These are phyloP conservation scores for Penicillium soppii DNA, from an alignment of 495 filamentous ascomycete genomes.

Conservation along the genomic window DNA sequence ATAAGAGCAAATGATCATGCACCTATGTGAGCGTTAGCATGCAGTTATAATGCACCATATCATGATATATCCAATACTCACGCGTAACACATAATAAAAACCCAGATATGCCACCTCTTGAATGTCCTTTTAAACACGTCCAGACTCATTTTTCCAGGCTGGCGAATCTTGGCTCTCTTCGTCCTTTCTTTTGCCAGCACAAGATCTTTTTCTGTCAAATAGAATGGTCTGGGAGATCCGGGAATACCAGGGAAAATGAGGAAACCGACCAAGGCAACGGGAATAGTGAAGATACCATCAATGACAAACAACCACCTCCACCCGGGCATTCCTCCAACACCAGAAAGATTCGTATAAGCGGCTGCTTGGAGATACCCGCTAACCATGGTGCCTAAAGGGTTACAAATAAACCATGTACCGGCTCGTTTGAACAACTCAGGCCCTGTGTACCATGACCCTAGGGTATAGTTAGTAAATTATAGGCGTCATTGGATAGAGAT, in stretches of 20 bases:
- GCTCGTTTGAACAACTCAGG: slow-evolving; percentile 41
- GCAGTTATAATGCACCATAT: not conserved
- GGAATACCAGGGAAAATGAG: slow-evolving; percentile 50
- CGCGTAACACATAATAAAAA: slow-evolving; percentile 46
- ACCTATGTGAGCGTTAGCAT: slow-evolving; percentile 13
- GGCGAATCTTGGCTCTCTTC: slow-evolving; percentile 23
- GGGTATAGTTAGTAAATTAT: not conserved
- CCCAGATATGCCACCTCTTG: slow-evolving; percentile 48
- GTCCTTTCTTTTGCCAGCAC: slow-evolving; percentile 36
- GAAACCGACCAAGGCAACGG: slow-evolving; percentile 45
- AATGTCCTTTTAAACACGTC: slow-evolving; percentile 44
- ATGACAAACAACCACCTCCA: slow-evolving; percentile 53
- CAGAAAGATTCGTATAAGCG: slow-evolving; percentile 46
- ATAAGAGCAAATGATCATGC: slow-evolving; percentile 45
- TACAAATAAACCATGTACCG: slow-evolving; percentile 38
- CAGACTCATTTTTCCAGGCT: slow-evolving; percentile 35
- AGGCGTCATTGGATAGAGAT: not conserved
- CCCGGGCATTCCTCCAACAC: slow-evolving; percentile 44
- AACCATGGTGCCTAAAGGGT: slow-evolving; percentile 35
- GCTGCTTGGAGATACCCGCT: slow-evolving; percentile 46
- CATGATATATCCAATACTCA: slow-evolving; percentile 19
- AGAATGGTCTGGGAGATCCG: slow-evolving; percentile 42
- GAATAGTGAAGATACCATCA: slow-evolving; percentile 50
- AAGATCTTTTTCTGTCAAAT: slow-evolving; percentile 36
- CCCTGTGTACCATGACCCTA: slow-evolving; percentile 41